Evolutionary conservation across 192 early-diverging fungal species (phyloP).

Genomic region (Coemansia erecta): DNA sequence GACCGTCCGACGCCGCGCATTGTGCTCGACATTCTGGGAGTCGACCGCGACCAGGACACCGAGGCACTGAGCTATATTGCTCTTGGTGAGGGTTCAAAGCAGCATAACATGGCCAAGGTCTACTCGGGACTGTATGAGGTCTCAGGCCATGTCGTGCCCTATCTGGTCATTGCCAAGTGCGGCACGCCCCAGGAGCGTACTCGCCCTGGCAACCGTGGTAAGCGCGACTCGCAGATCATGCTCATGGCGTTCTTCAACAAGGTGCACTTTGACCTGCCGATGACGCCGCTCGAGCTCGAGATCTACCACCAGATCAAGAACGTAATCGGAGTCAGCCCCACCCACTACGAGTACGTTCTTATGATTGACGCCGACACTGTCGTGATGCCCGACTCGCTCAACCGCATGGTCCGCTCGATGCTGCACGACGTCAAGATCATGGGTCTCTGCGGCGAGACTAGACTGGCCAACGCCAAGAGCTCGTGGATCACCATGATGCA

Average conservation of each 20-base stretch:
- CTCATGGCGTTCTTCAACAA: conserved; percentile 96
- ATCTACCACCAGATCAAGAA: conserved; percentile 98
- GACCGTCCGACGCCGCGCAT: conserved; percentile 95
- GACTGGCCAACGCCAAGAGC: conserved; percentile 83
- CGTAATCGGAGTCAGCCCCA: conserved; percentile 94
- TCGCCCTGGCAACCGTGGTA: conserved; percentile 93
- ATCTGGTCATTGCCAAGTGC: conserved; percentile 89
- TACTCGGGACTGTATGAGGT: conserved; percentile 94
- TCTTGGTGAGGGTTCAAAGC: conserved; percentile 79
- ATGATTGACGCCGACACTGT: conserved; percentile 98
- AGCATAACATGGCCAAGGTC: conserved; percentile 94
- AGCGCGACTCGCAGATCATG: conserved; percentile 97
- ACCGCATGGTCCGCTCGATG: conserved; percentile 88
- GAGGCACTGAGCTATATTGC: conserved; percentile 83
- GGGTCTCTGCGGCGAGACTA: conserved; percentile 94
- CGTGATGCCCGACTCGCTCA: conserved; percentile 87
- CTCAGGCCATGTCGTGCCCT: conserved; percentile 87
- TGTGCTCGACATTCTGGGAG: conserved; percentile 92
- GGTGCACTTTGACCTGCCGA: conserved; percentile 88
- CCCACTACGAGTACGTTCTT: conserved; percentile 91
- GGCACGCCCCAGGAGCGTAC: conserved; percentile 78
- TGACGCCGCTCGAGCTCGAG: conserved; percentile 94
- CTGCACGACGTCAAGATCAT: conserved; percentile 87
- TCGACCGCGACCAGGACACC: conserved; percentile 79
- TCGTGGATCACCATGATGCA: conserved; percentile 98